Evolutionary conservation across 768 basidiomycete genomes (phyloP), one percentile per base, ranked within the genome.

Genomic region (Rhizopogon vulgaris): DNA sequence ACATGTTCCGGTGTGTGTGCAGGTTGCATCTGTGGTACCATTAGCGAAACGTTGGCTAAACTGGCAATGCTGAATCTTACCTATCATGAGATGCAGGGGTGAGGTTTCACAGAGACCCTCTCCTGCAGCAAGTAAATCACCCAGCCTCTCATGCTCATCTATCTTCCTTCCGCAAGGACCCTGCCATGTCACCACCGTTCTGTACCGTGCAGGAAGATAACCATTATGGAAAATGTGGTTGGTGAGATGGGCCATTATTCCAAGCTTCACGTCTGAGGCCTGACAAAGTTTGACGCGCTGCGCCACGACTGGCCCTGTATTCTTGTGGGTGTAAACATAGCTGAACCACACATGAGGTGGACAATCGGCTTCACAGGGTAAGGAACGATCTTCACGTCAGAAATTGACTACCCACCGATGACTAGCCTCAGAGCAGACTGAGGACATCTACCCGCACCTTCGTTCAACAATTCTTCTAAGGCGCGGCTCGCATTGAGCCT

Each of bases 201-300:
- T 64, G 38, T 66, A 49, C 45, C 70, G 62, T n/a, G 63, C 55
- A 6, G 68, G 60, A 24, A 70, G 60, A 48, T 69, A 79, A 1
- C 71, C 71, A 34, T 67, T 65, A 22, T 43, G 54, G 62, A 78
- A 79, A 56, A 78, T 65, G 52, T 77, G 53, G 66, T 78, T 78
- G 47, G 75, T 77, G 50, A 78, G 56, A 51, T 78, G 71, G n/a
- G 74, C 74, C 18, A 78, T 53, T 24, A 65, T 62, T 54, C 73
- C 74, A 47, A 72, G 62, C 57, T 63, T 70, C 32, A 55, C 56
- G 37, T 68, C 62, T 0, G 58, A 56, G 38, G 55, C 53, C 37
- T 71, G 67, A 14, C 43, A 32, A 37, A 77, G 66, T 61, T 71
- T 73, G 55, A 77, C 55, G 30, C 74, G 74, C 56, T 78, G 78